Conservation (phyloP, 225 moss, liverwort and hornwort species). For the Climacium dendroides region DNA sequence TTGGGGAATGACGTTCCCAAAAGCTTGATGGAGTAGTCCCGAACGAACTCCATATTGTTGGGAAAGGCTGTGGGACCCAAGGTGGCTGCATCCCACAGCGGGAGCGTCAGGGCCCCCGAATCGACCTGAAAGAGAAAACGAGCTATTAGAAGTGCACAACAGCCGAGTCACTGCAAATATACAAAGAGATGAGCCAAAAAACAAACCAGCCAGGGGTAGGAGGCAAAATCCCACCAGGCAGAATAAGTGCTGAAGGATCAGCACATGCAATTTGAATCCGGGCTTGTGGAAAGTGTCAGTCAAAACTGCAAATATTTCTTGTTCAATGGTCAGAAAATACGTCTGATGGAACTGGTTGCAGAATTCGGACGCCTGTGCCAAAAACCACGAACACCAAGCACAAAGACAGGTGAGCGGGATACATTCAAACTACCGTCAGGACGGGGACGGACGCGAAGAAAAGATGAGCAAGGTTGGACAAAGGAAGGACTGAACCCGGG, state of each 20-base stretch:
- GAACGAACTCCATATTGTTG: conserved; percentile 69
- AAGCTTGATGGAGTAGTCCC: conserved; percentile 85
- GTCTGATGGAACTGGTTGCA: conserved; percentile 95
- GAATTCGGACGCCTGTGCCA: conserved; percentile 64
- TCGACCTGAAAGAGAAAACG: conserved; percentile 38
- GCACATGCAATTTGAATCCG: conserved; percentile 79
- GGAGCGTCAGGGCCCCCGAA: conserved; percentile 70
- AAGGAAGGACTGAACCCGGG: background rate
- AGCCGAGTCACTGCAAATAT: background rate
- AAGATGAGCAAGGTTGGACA: background rate
- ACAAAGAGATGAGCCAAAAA: background rate
- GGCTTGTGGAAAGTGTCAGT: conserved; percentile 60
- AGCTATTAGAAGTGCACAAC: background rate
- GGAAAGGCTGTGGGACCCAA: conserved; percentile 44
- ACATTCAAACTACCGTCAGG: background rate
- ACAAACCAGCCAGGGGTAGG: too few relatives aligned
- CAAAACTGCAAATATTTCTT: conserved; percentile 76
- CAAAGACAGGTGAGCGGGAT: background rate
- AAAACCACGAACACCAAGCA: background rate
- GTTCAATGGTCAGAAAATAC: conserved; percentile 82
- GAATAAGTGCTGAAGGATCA: conserved; percentile 81
- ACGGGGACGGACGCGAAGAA: background rate
- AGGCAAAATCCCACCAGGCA: conserved; percentile 32
- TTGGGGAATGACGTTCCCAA: conserved; percentile 89
- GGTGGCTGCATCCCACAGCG: conserved; percentile 66